Evolutionary conservation across 257 asterid genomes (phyloP).

Genomic region (Solanum gracilifrons): DNA sequence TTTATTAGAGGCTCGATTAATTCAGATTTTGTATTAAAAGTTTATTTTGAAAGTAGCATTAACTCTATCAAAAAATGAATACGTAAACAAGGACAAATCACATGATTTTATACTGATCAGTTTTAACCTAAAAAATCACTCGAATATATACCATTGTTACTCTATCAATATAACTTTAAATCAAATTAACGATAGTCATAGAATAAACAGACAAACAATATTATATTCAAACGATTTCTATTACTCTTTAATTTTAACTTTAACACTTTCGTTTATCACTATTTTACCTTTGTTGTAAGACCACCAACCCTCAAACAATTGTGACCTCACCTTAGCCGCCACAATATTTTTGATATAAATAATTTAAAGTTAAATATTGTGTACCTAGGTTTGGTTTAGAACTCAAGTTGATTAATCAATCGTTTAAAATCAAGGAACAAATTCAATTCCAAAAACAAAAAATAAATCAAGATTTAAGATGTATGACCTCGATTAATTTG

Average conservation of each 20-base stretch:
- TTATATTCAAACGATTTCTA: no score
- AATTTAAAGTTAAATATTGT: neutral
- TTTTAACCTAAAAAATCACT: no score
- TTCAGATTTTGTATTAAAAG: neutral
- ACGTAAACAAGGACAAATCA: rapidly evolving
- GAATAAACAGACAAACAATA: no score
- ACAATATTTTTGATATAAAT: no score
- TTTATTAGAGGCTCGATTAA: neutral
- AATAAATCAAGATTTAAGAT: no score
- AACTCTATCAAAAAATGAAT: neutral
- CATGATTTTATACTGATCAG: no score
- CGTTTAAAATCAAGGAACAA: neutral
- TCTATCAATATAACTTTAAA: neutral
- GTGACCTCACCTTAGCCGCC: neutral
- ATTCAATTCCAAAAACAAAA: neutral
- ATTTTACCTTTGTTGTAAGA: neutral
- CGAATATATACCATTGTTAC: no score
- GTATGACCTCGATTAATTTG: neutral
- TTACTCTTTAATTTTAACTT: neutral
- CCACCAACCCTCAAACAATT: neutral
- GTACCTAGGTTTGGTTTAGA: no score
- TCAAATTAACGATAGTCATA: rapidly evolving
- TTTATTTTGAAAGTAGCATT: neutral
- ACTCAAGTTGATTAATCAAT: neutral
- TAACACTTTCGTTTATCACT: rapidly evolving